Evolutionary conservation across 192 early-diverging fungal species (phyloP).

Genomic region (Glomus cerebriforme): DNA sequence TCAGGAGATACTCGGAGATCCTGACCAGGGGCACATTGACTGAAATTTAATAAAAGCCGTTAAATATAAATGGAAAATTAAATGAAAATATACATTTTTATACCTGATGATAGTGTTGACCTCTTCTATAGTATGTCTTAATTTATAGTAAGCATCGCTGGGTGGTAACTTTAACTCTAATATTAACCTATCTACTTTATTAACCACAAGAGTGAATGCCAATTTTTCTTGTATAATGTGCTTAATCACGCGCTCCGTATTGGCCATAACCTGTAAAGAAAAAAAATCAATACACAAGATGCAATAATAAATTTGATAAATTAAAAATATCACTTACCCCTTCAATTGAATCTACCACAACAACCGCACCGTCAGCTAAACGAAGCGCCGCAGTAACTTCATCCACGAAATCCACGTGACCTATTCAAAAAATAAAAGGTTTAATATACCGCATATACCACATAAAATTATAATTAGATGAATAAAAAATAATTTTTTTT

Average conservation of each 20-base stretch:
- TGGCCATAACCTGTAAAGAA: conserved; percentile 75
- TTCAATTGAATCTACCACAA: conserved; percentile 95
- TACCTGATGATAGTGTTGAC: conserved; percentile 82
- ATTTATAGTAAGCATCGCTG: conserved; percentile 94
- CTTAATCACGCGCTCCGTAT: conserved; percentile 85
- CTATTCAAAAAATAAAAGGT: conserved; percentile 35
- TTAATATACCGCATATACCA: background rate
- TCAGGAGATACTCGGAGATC: conserved; percentile 86
- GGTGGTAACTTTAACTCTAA: conserved; percentile 96
- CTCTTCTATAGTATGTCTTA: conserved; percentile 94
- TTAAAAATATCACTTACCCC: conserved; percentile 57
- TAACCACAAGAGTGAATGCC: conserved; percentile 85
- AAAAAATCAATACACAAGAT: background rate
- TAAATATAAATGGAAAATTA: no score
- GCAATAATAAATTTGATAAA: background rate
- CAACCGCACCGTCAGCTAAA: conserved; percentile 85
- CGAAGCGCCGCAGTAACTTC: conserved; percentile 86
- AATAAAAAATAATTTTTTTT: conserved; percentile 14
- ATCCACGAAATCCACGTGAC: conserved; percentile 94
- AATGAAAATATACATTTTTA: no score
- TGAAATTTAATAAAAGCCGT: conserved; percentile 30
- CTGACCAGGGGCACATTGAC: conserved; percentile 42
- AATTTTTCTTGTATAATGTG: conserved; percentile 79
- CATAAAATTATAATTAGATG: background rate
- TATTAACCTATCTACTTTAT: conserved; percentile 98